Conservation (phyloP, 208 protist genomes). For the Trypanosoma cruzi region DNA sequence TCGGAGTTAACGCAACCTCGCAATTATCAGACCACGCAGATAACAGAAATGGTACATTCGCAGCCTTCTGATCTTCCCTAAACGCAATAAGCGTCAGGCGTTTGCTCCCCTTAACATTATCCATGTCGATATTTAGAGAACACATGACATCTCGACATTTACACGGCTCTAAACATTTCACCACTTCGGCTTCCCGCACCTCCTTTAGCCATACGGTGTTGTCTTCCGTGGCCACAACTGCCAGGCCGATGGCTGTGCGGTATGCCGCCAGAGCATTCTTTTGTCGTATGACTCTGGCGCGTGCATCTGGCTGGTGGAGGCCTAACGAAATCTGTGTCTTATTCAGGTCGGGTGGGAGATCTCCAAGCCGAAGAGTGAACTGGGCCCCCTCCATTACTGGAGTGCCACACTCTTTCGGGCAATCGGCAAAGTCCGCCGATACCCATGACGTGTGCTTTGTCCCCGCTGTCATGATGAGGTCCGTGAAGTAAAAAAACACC, state of each 20-base stretch:
- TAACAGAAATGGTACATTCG: slow-evolving; percentile 22
- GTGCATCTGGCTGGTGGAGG: slow-evolving; percentile 76
- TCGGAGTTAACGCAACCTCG: slow-evolving; percentile 32
- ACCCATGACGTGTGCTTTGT: slow-evolving; percentile 15
- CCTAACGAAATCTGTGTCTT: slow-evolving; percentile 55
- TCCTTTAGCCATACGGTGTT: slow-evolving; percentile 49
- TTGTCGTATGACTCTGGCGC: slow-evolving; percentile 57
- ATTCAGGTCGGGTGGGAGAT: slow-evolving; percentile 30
- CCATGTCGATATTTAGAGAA: slow-evolving; percentile 22
- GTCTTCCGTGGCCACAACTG: slow-evolving; percentile 53
- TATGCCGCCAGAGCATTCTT: slow-evolving; percentile 51
- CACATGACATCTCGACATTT: slow-evolving; percentile 23
- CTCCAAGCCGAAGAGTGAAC: slow-evolving; percentile 49
- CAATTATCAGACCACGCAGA: slow-evolving; percentile 35
- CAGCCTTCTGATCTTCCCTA: slow-evolving; percentile 25
- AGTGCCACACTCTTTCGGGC: slow-evolving; percentile 13
- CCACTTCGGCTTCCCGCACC: slow-evolving; percentile 41
- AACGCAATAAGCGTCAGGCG: slow-evolving; percentile 24
- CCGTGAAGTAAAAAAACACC: slow-evolving; percentile 86
- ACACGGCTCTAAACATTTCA: slow-evolving; percentile 29
- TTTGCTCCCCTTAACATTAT: slow-evolving; percentile 25
- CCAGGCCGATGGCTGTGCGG: slow-evolving; percentile 56
- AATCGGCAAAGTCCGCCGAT: slow-evolving; percentile 35
- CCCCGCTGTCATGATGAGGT: slow-evolving; percentile 64
- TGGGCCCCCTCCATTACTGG: slow-evolving; percentile 21